Base-by-base conservation (phyloP, 2,329 filamentous ascomycete genomes). In the Trichoderma simmonsii region DNA sequence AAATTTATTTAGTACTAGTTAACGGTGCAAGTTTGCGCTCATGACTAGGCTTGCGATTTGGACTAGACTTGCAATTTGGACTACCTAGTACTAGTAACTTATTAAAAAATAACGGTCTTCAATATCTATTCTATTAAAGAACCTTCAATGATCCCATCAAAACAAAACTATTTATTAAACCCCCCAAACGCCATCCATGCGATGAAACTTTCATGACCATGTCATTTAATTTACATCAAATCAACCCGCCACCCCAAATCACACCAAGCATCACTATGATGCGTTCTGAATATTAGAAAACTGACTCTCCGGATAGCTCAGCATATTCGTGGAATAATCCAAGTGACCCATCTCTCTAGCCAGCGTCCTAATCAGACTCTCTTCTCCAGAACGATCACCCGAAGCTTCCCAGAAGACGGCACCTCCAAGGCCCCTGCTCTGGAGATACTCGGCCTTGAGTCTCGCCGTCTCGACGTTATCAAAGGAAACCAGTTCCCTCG, bases 341-440 rank as follows among this genome's bases (percentile, higher is more conserved):
- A 91, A 79, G 3, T 74, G 74, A 7, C 85, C 85, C 73, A 91
- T 79, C 4, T 76, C 78, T 51, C 80, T 80, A 3, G 85, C 84
- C 73, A 88, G 78, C 8, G 85, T 85, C 21, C 82, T 79, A 24
- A 93, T 88, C 74, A 96, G 81, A 76, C 91, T 94, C 24, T 76
- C 74, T 1, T 76, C 77, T 36, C 84, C 86, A 0, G 73, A 75
- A 74, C 80, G 83, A 77, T 97, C 93, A 14, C 89, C 90, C 75
- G 89, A 92, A 11, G 89, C 91, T 81, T 97, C 93, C 93, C 93
- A 97, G 87, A 92, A 97, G 85, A 96, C 93, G 0, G 88, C 90
- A 14, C 93, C 93, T 1, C 92, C 93, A 1, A 97, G 86, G 0
- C 87, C 83, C 68, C 85, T 84, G 26, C 82, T 77, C 75, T 84